Percentiles rank a stretch among this genome's conserved stretches.
Evolutionary conservation across 805 yeast genomes (phyloP).

Genomic region (Wickerhamiella vanderwaltii): DNA sequence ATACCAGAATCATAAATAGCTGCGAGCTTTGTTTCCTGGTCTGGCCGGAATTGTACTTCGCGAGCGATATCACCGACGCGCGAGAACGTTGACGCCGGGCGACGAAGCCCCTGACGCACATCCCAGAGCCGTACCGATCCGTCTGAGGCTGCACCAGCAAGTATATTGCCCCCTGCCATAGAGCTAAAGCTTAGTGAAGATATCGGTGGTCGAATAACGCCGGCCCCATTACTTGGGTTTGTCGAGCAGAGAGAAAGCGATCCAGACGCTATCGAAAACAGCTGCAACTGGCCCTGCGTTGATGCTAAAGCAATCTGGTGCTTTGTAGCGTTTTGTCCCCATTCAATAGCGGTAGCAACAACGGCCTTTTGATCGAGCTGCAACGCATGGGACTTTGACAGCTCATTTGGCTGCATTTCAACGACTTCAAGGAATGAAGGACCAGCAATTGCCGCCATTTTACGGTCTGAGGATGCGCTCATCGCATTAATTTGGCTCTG

Average conservation of each 20-base stretch:
- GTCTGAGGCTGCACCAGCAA: constrained; percentile 65
- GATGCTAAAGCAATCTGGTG: constrained; percentile 12
- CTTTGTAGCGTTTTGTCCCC: constrained; percentile 24
- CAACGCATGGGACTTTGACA: constrained; percentile 14
- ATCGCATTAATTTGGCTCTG: constrained; percentile 21
- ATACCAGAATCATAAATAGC: constrained; percentile 84
- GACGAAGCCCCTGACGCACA: constrained; percentile 40
- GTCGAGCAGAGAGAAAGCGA: constrained; percentile 63
- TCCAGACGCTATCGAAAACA: constrained; percentile 35
- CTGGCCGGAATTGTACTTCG: constrained; percentile 44
- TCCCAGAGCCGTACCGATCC: constrained; percentile 82
- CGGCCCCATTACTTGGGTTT: not conserved
- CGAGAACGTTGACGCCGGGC: constrained; percentile 37
- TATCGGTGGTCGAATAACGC: constrained; percentile 1
- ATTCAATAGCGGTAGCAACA: constrained; percentile 26
- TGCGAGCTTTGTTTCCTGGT: constrained; percentile 42
- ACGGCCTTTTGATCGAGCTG: constrained; percentile 21
- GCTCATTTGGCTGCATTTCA: constrained; percentile 8
- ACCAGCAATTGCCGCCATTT: constrained; percentile 23
- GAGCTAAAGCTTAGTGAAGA: constrained; percentile 11
- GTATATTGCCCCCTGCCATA: constrained; percentile 32
- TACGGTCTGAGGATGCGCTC: constrained; percentile 22
- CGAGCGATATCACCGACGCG: constrained; percentile 63
- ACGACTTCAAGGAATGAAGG: constrained; percentile 19
- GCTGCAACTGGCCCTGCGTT: constrained; percentile 4